These are phyloP conservation scores for Vigna trinervia DNA, from an alignment of 306 rosid genomes.

Conservation along the genomic window DNA sequence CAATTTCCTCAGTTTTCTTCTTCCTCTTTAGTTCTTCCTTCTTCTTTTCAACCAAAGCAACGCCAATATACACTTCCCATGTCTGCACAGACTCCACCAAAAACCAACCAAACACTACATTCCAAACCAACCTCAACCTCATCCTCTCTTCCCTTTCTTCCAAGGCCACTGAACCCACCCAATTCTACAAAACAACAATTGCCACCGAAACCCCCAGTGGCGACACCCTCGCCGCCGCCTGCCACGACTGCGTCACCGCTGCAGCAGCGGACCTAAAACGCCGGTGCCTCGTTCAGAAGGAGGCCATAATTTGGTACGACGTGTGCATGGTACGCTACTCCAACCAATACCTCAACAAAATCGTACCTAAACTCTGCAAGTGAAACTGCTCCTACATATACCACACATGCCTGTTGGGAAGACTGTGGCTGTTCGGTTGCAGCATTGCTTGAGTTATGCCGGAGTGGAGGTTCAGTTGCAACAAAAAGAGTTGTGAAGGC, in stretches of 20 bases:
- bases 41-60: neutral
- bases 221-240: slow-evolving; percentile 42
- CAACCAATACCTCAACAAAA: slow-evolving; percentile 43
- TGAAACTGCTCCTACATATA: too few species aligned
- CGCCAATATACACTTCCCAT: slow-evolving; percentile 32
- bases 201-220: slow-evolving; percentile 42
- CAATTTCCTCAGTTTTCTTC: slow-evolving; percentile 26
- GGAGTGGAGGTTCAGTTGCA: too few species aligned
- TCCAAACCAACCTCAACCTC: slow-evolving; percentile 51
- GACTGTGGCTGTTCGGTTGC: too few species aligned
- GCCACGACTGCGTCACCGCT: slow-evolving; percentile 47
- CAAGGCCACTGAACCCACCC: slow-evolving; percentile 44
- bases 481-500: too few species aligned
- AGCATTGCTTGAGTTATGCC: too few species aligned
- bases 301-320: slow-evolving; percentile 58
- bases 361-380: slow-evolving; percentile 2
- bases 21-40: slow-evolving; percentile 31
- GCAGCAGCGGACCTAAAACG: slow-evolving; percentile 31
- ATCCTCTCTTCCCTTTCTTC: slow-evolving; percentile 56
- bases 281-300: slow-evolving; percentile 48
- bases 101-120: slow-evolving; percentile 51
- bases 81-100: slow-evolving; percentile 41
- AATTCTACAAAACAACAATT: slow-evolving; percentile 40
- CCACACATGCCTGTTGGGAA: too few species aligned
- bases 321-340: slow-evolving; percentile 58